phyloP scores from a whole-genome alignment of 257 asterid species.

The Jacaranda mimosifolia region DNA sequence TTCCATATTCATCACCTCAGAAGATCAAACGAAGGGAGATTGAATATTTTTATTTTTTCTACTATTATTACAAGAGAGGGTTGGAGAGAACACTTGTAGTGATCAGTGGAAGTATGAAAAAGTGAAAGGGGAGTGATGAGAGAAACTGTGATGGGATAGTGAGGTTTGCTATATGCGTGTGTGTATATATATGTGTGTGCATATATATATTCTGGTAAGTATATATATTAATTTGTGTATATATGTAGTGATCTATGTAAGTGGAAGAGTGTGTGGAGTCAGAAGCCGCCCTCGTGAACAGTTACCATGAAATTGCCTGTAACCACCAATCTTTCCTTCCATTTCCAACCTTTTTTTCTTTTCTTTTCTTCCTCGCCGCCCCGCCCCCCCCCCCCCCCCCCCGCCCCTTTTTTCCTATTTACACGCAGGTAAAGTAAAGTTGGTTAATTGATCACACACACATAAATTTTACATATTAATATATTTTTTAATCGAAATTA shows the following conservation, averaged over 20 bases:
- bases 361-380: too few relatives aligned
- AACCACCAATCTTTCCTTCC: slow-evolving; percentile 48
- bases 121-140: slow-evolving; percentile 50
- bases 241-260: slow-evolving; percentile 26
- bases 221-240: neutral
- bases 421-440: too few relatives aligned
- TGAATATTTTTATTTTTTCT: neutral
- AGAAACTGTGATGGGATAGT: slow-evolving; percentile 50
- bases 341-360: slow-evolving; percentile 42
- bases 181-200: slow-evolving; percentile 21
- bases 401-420: too few relatives aligned
- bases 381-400: too few relatives aligned
- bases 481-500: too few relatives aligned
- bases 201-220: slow-evolving; percentile 11
- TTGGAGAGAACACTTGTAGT: slow-evolving; percentile 30
- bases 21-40: neutral
- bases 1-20: slow-evolving; percentile 41
- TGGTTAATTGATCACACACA: too few relatives aligned
- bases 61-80: too few relatives aligned
- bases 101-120: slow-evolving; percentile 50
- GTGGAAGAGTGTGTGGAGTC: slow-evolving; percentile 52
- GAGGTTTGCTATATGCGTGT: slow-evolving; percentile 26
- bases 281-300: slow-evolving; percentile 47
- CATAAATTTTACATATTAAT: too few relatives aligned
- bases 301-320: slow-evolving; percentile 45